Evolutionary conservation across 73 alveolate genomes (phyloP).

Genomic region (Halteria grandinella): DNA sequence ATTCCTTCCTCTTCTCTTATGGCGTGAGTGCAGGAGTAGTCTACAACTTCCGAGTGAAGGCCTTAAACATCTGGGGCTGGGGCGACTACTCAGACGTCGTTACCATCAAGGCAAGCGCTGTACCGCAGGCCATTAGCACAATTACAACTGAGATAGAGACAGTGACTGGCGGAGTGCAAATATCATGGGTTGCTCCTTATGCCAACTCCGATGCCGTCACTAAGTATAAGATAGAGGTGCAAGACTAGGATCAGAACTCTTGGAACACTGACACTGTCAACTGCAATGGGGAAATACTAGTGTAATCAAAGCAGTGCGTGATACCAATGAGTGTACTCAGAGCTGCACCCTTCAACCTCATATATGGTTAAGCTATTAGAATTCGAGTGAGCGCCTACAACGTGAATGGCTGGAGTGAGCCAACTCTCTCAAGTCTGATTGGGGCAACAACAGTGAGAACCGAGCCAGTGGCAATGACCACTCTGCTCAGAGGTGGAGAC

Average conservation of each 20-base stretch:
- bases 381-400: constrained; percentile 35
- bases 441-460: constrained; percentile 49
- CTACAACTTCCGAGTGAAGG: constrained; percentile 58
- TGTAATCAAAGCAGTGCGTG: background rate
- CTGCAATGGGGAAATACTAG: constrained; percentile 26
- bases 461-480: constrained; percentile 27
- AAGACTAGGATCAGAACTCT: background rate
- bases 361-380: background rate
- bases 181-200: constrained; percentile 38
- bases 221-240: constrained; percentile 18
- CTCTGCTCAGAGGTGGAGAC: constrained; percentile 44
- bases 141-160: constrained; percentile 34
- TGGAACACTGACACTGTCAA: background rate
- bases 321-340: constrained; percentile 37
- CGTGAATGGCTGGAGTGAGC: constrained; percentile 41
- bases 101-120: constrained; percentile 37
- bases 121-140: constrained; percentile 7
- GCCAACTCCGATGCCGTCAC: constrained; percentile 13
- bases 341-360: background rate
- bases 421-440: background rate
- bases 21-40: constrained; percentile 35
- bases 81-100: constrained; percentile 26
- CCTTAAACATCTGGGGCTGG: constrained; percentile 64
- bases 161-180: constrained; percentile 49
- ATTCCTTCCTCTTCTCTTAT: constrained; percentile 3